phyloP scores from a whole-genome alignment of 345 rosid species.

The Bruguiera parviflora region DNA sequence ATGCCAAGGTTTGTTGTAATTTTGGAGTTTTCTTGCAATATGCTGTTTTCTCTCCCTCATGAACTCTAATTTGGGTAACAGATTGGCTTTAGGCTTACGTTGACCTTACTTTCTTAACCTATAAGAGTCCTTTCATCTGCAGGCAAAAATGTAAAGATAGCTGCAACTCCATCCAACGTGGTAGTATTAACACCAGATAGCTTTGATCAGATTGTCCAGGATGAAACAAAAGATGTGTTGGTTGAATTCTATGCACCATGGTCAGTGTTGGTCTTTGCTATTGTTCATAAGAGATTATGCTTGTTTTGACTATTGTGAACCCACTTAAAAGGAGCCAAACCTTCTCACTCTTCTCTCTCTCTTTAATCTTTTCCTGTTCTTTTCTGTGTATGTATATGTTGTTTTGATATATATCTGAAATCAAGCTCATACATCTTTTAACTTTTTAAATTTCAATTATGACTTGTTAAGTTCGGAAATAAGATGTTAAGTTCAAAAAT shows the following conservation, averaged over 20 bases:
- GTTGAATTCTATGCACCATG: slow-evolving; percentile 99
- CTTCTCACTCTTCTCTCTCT: not conserved
- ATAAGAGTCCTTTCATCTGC: slow-evolving; percentile 14
- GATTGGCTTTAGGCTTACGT: too few relatives aligned
- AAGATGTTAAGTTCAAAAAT: too few relatives aligned
- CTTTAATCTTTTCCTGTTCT: not conserved
- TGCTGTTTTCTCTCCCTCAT: too few relatives aligned
- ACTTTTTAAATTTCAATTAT: too few relatives aligned
- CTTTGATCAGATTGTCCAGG: slow-evolving; percentile 76
- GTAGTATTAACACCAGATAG: slow-evolving; percentile 69
- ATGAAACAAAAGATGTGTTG: slow-evolving; percentile 79
- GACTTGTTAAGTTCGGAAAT: too few relatives aligned
- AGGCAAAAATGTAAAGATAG: slow-evolving; percentile 94
- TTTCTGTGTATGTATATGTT: not conserved
- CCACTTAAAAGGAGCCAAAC: not conserved
- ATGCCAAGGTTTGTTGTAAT: too few relatives aligned
- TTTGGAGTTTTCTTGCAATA: too few relatives aligned
- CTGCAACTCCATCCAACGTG: slow-evolving; percentile 68
- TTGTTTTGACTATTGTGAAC: not conserved
- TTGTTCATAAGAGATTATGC: not conserved
- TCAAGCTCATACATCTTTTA: too few relatives aligned
- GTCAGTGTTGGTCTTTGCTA: slow-evolving; percentile 31
- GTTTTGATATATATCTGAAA: too few relatives aligned
- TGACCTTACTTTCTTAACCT: too few relatives aligned
- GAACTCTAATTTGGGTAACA: too few relatives aligned